Evolutionary conservation across 2,329 filamentous ascomycete species (phyloP), one percentile per base, ranked within the genome.

Genomic region (Leptographium flavum): DNA sequence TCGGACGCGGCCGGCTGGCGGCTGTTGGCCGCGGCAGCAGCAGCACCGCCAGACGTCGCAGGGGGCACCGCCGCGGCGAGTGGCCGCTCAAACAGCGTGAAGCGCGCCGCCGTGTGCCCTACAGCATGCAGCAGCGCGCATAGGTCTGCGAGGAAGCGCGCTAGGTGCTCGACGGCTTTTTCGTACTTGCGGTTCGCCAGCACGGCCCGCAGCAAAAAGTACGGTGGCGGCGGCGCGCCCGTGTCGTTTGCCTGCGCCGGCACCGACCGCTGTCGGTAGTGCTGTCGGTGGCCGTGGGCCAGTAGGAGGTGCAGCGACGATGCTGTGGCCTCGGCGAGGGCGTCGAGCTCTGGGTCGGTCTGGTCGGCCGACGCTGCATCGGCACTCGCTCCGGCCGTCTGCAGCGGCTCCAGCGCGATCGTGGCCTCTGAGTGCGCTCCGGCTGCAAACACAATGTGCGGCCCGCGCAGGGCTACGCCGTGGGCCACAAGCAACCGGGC

Each of bases 261-360:
- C 27, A 79, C 74, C 1, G 80, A 82, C 45, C 87, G 76, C 37
- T 74, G 73, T 33, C 77, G 68, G 49, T 86, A 74, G 52, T 81
- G 50, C 5, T 51, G 42, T 17, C 50, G 76, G 59, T 96, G 90
- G 2, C 84, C 79, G 51, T 88, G 80, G 41, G 74, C 76, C 8
- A 96, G 75, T 2, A 95, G 70, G 21, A 95, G 71, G 35, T 86
- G 79, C 4, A 94, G 70, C 0, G 76, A 71, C 42, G 83, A 67
- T 3, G 76, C 73, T 25, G 87, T 67, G 7, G 72, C 69, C 56
- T 87, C 73, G 2, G 87, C 83, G 22, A 83, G 58, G 32, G 57
- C 51, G 54, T 71, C 63, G 40, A 73, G 65, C 35, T 39, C 7
- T 13, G 47, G 25, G 36, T 17, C 21, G 25, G 23, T 21, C 7